Conservation (phyloP, 805 yeast species). For the Nakazawaea molendinolei region DNA sequence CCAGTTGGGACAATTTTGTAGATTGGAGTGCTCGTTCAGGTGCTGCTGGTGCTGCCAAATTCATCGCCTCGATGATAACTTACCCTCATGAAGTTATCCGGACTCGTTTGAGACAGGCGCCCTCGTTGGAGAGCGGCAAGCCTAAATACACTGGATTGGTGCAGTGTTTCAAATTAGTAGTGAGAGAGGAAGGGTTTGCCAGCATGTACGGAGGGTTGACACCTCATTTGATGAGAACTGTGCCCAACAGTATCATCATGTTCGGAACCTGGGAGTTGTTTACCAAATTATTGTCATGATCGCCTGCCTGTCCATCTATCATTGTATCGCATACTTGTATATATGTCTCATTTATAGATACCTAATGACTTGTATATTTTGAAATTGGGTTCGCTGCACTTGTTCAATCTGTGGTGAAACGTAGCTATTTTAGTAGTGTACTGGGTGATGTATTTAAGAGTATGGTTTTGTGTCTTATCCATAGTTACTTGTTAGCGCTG, state of each 20-base stretch:
- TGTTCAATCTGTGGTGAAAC: too few species aligned
- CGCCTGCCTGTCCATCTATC: neutral
- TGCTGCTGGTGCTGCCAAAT: slow-evolving; percentile 95
- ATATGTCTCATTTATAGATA: too few species aligned
- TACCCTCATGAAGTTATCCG: slow-evolving; percentile 98
- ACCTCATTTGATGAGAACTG: slow-evolving; percentile 93
- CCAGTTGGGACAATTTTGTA: slow-evolving; percentile 53
- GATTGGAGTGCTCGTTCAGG: slow-evolving; percentile 98
- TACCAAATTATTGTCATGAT: slow-evolving; percentile 43
- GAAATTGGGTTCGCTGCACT: too few species aligned
- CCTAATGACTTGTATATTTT: too few species aligned
- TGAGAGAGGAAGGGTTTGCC: slow-evolving; percentile 86
- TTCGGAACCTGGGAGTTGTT: slow-evolving; percentile 98
- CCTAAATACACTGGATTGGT: slow-evolving; percentile 86
- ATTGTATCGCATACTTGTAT: neutral
- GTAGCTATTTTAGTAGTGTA: too few species aligned
- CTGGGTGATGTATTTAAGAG: too few species aligned
- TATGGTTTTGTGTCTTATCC: too few species aligned
- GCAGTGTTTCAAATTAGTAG: slow-evolving; percentile 79
- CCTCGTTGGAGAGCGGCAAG: slow-evolving; percentile 61
- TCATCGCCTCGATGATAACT: slow-evolving; percentile 84
- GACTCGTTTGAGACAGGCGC: slow-evolving; percentile 93
- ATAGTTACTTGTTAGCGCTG: too few species aligned
- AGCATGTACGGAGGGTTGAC: slow-evolving; percentile 98
- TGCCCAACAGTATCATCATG: slow-evolving; percentile 97